Percentiles rank a stretch among this genome's conserved stretches.
Evolutionary conservation across 495 filamentous ascomycete species (phyloP).

Genomic region (Cercophora sp.): DNA sequence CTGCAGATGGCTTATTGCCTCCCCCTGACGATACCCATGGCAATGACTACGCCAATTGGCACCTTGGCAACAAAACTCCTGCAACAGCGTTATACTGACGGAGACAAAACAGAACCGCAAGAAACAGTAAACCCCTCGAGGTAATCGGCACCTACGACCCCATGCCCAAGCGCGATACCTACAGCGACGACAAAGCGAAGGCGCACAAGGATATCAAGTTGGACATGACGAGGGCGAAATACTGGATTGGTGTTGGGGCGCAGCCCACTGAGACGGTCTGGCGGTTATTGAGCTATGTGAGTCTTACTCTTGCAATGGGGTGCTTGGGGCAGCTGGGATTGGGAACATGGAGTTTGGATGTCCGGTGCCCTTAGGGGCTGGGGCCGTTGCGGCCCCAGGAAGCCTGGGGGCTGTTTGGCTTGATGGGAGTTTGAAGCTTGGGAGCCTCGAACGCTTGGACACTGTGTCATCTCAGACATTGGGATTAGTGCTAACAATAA

Average conservation of each 20-base stretch:
- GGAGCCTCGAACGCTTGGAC: too few relatives aligned
- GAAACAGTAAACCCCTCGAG: conserved; percentile 83
- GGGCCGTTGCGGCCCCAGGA: too few relatives aligned
- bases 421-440: too few relatives aligned
- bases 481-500: too few relatives aligned
- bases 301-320: too few relatives aligned
- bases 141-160: conserved; percentile 95
- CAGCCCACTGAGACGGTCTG: conserved; percentile 87
- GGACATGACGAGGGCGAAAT: conserved; percentile 74
- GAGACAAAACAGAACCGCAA: conserved; percentile 55
- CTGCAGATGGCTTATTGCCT: too few relatives aligned
- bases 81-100: conserved; percentile 6
- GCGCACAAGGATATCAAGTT: conserved; percentile 86
- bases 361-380: too few relatives aligned
- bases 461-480: too few relatives aligned
- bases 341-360: too few relatives aligned
- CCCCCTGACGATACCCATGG: conserved; percentile 8
- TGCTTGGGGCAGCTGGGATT: too few relatives aligned
- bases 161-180: conserved; percentile 66
- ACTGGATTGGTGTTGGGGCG: conserved; percentile 95
- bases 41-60: neutral
- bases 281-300: conserved; percentile 74
- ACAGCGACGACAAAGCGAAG: conserved; percentile 60
- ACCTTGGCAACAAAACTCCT: neutral
- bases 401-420: too few relatives aligned